phyloP scores from a whole-genome alignment of 2,329 filamentous ascomycete species.

The Fusarium denticulatum region DNA sequence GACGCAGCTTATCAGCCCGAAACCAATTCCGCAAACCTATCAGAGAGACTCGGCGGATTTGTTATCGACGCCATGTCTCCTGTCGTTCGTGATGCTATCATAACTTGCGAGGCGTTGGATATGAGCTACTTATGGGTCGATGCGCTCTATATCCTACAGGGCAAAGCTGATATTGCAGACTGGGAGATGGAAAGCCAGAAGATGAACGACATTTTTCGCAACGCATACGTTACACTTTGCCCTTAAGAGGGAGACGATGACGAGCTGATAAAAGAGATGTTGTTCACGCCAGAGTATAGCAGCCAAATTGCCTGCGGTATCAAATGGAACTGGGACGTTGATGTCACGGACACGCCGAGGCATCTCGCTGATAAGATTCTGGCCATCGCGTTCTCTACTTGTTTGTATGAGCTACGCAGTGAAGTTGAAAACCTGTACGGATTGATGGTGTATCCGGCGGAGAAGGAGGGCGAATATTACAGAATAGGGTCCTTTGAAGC shows the following conservation, averaged over 20 bases:
- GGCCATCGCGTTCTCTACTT: background rate
- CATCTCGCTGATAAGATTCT: background rate
- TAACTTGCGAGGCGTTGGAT: background rate
- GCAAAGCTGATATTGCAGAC: background rate
- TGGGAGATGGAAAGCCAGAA: background rate
- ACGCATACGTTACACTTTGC: background rate
- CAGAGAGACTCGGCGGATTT: background rate
- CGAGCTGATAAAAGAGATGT: rapidly evolving
- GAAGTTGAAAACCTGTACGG: rapidly evolving
- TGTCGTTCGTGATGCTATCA: background rate
- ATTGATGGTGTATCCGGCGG: background rate
- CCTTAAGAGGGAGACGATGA: rapidly evolving
- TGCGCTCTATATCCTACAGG: background rate
- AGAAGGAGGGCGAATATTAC: background rate
- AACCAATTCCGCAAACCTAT: background rate
- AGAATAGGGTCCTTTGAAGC: background rate
- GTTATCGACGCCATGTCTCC: background rate
- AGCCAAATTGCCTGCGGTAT: background rate
- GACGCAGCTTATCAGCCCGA: background rate
- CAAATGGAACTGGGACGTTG: background rate
- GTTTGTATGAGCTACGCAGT: background rate
- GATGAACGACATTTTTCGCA: background rate
- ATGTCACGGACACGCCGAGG: background rate
- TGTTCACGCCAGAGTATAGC: too few species aligned
- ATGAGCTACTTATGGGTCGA: background rate